These are phyloP conservation scores for Syzygium jambos DNA, from an alignment of 345 rosid species.

Conservation along the genomic window DNA sequence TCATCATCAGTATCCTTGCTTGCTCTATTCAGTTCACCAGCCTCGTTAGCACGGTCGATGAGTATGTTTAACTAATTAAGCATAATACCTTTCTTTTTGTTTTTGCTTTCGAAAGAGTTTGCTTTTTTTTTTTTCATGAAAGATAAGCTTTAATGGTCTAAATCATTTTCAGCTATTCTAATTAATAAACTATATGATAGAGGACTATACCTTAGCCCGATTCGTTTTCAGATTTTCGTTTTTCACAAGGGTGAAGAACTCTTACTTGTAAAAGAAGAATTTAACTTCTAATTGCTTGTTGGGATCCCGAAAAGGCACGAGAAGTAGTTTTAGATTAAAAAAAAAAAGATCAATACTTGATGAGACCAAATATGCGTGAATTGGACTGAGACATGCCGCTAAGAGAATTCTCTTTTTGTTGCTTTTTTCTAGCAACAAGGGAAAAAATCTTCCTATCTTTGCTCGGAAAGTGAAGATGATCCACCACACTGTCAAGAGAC, in stretches of 20 bases:
- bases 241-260: neutral
- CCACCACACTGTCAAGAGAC: conserved; percentile 1
- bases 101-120: neutral
- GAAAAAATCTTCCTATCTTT: neutral
- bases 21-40: conserved; percentile 5
- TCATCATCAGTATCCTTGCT: neutral
- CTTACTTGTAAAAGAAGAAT: neutral
- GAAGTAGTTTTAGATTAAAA: neutral
- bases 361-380: neutral
- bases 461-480: neutral
- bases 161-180: neutral
- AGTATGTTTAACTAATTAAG: neutral
- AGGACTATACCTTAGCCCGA: neutral
- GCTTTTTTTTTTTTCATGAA: neutral
- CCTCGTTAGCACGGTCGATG: neutral
- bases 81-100: no score
- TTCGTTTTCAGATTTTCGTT: neutral
- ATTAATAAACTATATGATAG: neutral
- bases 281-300: neutral
- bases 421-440: neutral
- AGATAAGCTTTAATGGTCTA: neutral
- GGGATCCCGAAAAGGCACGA: neutral
- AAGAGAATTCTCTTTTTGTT: neutral
- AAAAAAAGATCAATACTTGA: neutral
- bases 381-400: neutral